Evolutionary conservation across 2,329 filamentous ascomycete genomes (phyloP).

Genomic region (Proliferodiscus dingleyae): DNA sequence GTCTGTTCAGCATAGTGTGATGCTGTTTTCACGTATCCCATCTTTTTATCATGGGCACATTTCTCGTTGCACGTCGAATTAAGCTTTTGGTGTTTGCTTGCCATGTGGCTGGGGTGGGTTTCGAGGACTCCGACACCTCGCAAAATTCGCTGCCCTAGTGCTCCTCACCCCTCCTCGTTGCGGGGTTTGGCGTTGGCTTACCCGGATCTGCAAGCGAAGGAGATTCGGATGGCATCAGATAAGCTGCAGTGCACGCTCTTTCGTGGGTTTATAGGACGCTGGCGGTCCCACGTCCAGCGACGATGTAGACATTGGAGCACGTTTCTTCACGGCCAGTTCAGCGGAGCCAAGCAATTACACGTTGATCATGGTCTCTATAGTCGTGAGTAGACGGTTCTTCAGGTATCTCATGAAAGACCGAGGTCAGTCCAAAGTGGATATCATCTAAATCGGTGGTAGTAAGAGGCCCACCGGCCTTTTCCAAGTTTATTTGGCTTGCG

Average conservation of each 20-base stretch:
- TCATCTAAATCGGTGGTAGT: no score
- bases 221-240: conserved; percentile 3
- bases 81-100: conserved; percentile 3
- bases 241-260: not conserved
- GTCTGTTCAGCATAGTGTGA: not conserved
- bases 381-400: no score
- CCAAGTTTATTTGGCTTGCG: no score
- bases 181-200: not conserved
- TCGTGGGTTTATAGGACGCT: not conserved
- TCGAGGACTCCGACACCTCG: not conserved
- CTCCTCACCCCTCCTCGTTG: conserved; percentile 1
- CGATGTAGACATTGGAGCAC: not conserved
- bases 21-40: not conserved
- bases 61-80: conserved; percentile 3
- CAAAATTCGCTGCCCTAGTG: not conserved
- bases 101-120: not conserved
- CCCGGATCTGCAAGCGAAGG: conserved; percentile 3
- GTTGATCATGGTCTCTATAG: no score
- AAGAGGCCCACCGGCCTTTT: no score
- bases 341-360: no score
- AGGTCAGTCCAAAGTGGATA: no score
- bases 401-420: no score
- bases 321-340: not conserved
- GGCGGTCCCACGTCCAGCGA: not conserved
- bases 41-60: not conserved